Evolutionary conservation across 179 eudicot genomes (phyloP), one percentile per base, ranked within the genome.

Genomic region (Patellifolia procumbens): DNA sequence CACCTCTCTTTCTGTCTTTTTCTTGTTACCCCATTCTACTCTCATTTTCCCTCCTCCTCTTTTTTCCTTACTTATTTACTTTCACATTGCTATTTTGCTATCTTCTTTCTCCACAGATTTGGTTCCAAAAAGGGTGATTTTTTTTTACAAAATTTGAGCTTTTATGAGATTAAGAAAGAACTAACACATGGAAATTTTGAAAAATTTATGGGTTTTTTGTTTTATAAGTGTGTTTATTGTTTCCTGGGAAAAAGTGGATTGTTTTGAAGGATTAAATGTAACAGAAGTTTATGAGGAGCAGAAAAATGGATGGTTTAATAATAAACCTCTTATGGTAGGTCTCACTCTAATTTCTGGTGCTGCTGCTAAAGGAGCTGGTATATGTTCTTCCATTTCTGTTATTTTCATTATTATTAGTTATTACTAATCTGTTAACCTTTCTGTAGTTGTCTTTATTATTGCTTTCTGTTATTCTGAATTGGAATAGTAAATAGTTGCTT

Each of bases 301-400:
- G 70, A 76, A 66, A 35, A 28, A 82, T 79, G 85, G 85, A 56
- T 43, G 65, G 43, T 32, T 31, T 20, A 49, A 60, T 73, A 65
- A 60, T 73, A 66, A 45, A 60, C 85, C 89, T 37, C 86, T 88
- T 35, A 79, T 87, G 87, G 91, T 91, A 60, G 87, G 82, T 73
- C 85, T 91, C 46, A 87, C 90, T 65, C 84, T 91, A 8, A 85
- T 91, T 80, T 86, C 82, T 31, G 82, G 88, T 56, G 92, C 97
- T 80, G 90, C 85, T 86, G 82, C 92, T 29, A 86, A 83, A 82
- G 88, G 94, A 39, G 97, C 97, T 84, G 97, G 97, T 91, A 90
- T 91, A 90, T 69, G 52, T 49, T 68, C 68, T 63, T 42, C 83
- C 83, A 55, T 31, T 35, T 69, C 65, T 75, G 31, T 48, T 76